Evolutionary conservation across 345 rosid species (phyloP).

Genomic region (Iberis pinnata): DNA sequence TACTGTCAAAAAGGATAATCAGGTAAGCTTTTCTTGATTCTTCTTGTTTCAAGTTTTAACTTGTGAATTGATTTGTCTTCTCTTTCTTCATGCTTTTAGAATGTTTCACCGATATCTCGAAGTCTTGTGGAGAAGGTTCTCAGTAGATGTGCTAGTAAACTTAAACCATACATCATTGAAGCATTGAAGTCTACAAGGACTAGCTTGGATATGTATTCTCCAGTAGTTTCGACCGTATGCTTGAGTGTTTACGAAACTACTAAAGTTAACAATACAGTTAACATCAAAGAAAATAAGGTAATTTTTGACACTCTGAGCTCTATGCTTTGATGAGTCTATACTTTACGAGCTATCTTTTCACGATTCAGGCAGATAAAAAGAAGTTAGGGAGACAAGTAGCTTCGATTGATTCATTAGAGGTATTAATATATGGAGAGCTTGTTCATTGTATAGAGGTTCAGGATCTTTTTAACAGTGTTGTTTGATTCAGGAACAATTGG

Average conservation of each 20-base stretch:
- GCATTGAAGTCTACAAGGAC: constrained; percentile 40
- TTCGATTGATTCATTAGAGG: neutral
- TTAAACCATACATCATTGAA: constrained; percentile 50
- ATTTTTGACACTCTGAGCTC: constrained; percentile 20
- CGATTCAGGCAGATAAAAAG: constrained; percentile 19
- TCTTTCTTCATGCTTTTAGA: constrained; percentile 32
- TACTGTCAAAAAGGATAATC: constrained; percentile 52
- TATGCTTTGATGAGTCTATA: constrained; percentile 7
- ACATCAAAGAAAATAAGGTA: constrained; percentile 43
- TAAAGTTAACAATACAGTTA: neutral
- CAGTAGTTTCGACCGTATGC: constrained; percentile 45
- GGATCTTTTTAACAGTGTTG: constrained; percentile 11
- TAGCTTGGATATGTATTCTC: constrained; percentile 48
- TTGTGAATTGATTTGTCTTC: constrained; percentile 9
- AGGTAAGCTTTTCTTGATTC: constrained; percentile 47
- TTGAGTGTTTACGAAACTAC: constrained; percentile 23
- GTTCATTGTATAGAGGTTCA: constrained; percentile 9
- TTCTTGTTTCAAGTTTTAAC: constrained; percentile 2
- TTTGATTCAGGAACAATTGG: constrained; percentile 21
- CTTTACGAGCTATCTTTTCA: constrained; percentile 8
- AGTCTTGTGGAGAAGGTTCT: constrained; percentile 47
- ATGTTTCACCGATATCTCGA: constrained; percentile 41
- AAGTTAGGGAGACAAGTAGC: constrained; percentile 1
- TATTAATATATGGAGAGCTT: neutral
- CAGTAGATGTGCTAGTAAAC: constrained; percentile 49